These are phyloP conservation scores for Xylaria sp. DNA, from an alignment of 2,329 filamentous ascomycete genomes.

Conservation along the genomic window DNA sequence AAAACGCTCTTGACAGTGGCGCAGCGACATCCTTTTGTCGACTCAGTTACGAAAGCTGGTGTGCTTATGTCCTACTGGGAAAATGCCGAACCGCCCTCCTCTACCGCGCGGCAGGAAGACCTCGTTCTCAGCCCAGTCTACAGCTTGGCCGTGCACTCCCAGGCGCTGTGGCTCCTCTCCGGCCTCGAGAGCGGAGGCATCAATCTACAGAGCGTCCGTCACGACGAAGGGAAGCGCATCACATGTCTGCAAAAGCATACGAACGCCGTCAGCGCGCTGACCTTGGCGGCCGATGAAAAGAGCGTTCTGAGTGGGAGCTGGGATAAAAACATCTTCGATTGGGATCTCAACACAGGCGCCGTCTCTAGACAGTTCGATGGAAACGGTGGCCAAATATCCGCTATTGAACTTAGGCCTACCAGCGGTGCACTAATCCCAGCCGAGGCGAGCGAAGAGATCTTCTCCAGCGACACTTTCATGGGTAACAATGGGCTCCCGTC, in stretches of 20 bases:
- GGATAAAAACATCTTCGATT: conserved; percentile 95
- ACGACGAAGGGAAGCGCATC: conserved; percentile 94
- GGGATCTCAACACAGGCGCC: conserved; percentile 91
- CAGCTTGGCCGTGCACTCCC: conserved; percentile 88
- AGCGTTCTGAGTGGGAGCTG: conserved; percentile 92
- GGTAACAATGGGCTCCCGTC: conserved; percentile 76
- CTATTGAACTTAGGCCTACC: conserved; percentile 84
- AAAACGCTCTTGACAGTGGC: conserved; percentile 94
- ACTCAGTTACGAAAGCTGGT: conserved; percentile 95
- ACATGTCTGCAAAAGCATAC: conserved; percentile 83
- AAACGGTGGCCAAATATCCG: conserved; percentile 84
- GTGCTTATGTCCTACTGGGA: conserved; percentile 98
- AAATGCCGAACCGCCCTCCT: conserved; percentile 79
- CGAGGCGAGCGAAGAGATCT: conserved; percentile 69
- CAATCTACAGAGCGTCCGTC: conserved; percentile 90
- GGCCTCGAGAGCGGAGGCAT: conserved; percentile 92
- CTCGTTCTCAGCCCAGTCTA: conserved; percentile 87
- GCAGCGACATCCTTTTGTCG: conserved; percentile 95
- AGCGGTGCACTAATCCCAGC: conserved; percentile 80
- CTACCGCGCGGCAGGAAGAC: conserved; percentile 62
- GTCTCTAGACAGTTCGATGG: conserved; percentile 80
- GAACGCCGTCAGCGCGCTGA: conserved; percentile 90
- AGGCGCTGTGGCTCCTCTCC: conserved; percentile 90
- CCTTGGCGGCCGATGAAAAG: conserved; percentile 83
- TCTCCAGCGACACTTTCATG: conserved; percentile 74